Conservation (phyloP, 2,329 filamentous ascomycete genomes). For the Verticillium nubilum region DNA sequence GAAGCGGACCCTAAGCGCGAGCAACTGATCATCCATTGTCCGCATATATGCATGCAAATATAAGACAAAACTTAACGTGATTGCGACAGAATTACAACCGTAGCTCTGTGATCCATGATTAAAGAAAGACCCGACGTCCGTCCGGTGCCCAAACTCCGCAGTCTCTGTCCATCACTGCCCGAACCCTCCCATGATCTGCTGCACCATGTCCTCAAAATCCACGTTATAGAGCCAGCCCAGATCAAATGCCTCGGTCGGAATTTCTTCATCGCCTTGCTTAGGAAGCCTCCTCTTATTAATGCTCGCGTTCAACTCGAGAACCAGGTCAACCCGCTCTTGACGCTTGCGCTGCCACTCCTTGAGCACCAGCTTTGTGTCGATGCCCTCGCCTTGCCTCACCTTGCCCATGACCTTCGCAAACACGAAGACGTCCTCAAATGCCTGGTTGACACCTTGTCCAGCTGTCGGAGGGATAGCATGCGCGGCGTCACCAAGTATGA, state of each 20-base stretch:
- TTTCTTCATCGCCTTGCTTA: neutral
- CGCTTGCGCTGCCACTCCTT: neutral
- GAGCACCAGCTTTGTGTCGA: neutral
- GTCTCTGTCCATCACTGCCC: no score
- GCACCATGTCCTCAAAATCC: conserved; percentile 27
- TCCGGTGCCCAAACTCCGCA: no score
- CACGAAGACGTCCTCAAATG: conserved; percentile 39
- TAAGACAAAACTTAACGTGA: no score
- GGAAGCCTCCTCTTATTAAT: neutral
- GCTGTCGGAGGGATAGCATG: conserved; percentile 42
- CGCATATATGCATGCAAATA: no score
- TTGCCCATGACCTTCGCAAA: neutral
- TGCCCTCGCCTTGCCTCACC: neutral
- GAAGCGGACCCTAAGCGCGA: no score
- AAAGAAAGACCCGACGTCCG: no score
- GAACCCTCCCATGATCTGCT: conserved; percentile 10
- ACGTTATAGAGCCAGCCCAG: conserved; percentile 36
- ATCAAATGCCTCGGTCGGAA: conserved; percentile 20
- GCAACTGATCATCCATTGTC: no score
- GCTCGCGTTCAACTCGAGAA: neutral
- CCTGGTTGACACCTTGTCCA: conserved; percentile 41
- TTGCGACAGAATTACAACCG: no score
- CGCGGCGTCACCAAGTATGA: conserved; percentile 43
- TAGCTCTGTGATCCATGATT: no score
- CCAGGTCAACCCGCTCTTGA: neutral